Evolutionary conservation across 2,329 filamentous ascomycete genomes (phyloP), one percentile per base, ranked within the genome.

Genomic region (Sarocladium brachiariae): DNA sequence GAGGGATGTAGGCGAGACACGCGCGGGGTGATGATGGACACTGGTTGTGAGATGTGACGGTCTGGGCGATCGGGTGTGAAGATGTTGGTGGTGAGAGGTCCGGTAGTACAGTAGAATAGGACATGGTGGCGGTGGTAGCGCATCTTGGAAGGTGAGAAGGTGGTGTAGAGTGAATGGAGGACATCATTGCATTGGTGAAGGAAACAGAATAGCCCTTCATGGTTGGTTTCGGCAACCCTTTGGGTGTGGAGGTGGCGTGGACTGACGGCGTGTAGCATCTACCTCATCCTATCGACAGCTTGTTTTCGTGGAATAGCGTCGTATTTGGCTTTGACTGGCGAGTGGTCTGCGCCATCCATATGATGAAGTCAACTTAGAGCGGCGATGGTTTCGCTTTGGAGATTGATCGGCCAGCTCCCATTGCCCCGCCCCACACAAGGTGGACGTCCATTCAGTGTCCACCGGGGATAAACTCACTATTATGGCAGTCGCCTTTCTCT

Each of bases 311-410:
- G 18, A 39, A 39, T 39, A 18, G 35, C 18, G 35, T 39, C 16
- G 24, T 8, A 6, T 47, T 47, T 33, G 27, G 43, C 43, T 47
- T 47, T 33, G 43, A 47, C n/a, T n/a, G n/a, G n/a, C n/a, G n/a
- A 47, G 21, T n/a, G 27, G 11, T 7, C 6, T 47, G 21, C 19
- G 24, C 5, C 4, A 25, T 47, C 25, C 27, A 47, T 47, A 47
- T 31, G 21, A 30, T 45, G 9, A n/a, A 10, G 7, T 19, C 16
- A 4, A 18, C 25, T 4, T 21, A 19, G 7, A 5, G 9, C 14
- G 16, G 27, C 21, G 43, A 33, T 33, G 25, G 24, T 23, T 19
- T 47, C 25, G 43, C 11, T 47, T 31, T n/a, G n/a, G n/a, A n/a
- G 30, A n/a, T n/a, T n/a, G 33, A 35, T 10, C 33, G 11, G 18